phyloP scores from a whole-genome alignment of 495 filamentous ascomycete species.

The Xylaria telfairii region DNA sequence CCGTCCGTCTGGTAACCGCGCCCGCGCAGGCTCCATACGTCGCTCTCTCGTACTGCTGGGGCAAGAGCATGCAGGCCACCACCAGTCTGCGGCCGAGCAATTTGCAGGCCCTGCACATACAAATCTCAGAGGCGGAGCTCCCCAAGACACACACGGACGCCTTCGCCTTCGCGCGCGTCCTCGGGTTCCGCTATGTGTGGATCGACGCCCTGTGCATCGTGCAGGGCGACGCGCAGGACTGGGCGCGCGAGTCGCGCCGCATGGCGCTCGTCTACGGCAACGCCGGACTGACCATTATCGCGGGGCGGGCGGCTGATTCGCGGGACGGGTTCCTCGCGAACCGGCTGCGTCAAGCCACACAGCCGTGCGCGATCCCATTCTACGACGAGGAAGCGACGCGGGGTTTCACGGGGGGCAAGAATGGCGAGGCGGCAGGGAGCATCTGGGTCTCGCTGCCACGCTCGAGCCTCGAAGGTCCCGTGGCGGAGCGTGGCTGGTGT shows the following conservation, averaged over 20 bases:
- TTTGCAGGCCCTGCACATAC: neutral
- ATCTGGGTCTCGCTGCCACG: neutral
- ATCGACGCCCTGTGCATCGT: slow-evolving; percentile 45
- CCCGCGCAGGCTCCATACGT: slow-evolving; percentile 21
- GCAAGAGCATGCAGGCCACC: neutral
- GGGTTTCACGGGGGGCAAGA: neutral
- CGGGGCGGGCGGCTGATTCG: neutral
- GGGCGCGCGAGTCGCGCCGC: neutral
- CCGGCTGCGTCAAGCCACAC: neutral
- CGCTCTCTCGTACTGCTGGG: slow-evolving; percentile 35
- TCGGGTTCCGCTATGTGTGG: slow-evolving; percentile 42
- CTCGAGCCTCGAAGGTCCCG: neutral
- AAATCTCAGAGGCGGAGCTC: slow-evolving; percentile 12
- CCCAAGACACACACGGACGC: slow-evolving; percentile 37
- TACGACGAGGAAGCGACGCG: neutral
- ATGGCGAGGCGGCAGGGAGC: neutral
- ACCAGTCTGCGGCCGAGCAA: slow-evolving; percentile 16
- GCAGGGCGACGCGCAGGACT: slow-evolving; percentile 34
- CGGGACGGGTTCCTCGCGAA: neutral
- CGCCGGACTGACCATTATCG: neutral
- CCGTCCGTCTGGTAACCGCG: neutral
- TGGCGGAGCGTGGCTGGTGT: slow-evolving; percentile 8
- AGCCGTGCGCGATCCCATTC: neutral
- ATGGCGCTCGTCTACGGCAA: slow-evolving; percentile 4
- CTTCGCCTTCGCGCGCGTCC: slow-evolving; percentile 29